Evolutionary conservation across 176 grass and related monocot species (phyloP), one percentile per base, ranked within the genome.

Genomic region (Aegilops tauschii): DNA sequence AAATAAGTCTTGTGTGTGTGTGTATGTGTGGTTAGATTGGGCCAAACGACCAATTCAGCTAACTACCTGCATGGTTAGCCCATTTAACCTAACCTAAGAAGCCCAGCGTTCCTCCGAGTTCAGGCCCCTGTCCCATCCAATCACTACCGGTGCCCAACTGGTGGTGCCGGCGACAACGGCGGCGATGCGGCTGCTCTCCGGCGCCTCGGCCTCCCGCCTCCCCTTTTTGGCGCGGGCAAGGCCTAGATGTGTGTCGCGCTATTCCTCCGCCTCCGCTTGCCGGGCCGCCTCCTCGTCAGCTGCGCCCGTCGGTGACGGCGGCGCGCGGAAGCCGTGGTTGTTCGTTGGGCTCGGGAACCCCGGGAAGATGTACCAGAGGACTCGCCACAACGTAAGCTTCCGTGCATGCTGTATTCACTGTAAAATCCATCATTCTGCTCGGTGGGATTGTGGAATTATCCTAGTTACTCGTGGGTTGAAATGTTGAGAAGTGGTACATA

Each of bases 291-390:
- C 86, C 79, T 86, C 87, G 17, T 89, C 93, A 64, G 71, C 73
- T 32, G 37, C 84, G 34, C 79, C 85, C 40, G 61, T 61, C 42
- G 82, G 64, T 65, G 92, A 87, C 69, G 81, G 83, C 14, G 87
- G 68, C 61, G 27, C 84, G 37, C 85, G 77, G 82, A 99, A 84
- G 85, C 94, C 94, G 20, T 99, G 97, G 97, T 73, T 99, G 28
- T 85, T 99, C 86, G 89, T 96, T 29, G 94, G 94, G 31, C 94
- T 99, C 14, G 97, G 97, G 34, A 99, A 99, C 73, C 97, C 97
- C 12, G 97, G 97, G 3, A 99, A 92, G 90, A 50, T 94, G 77
- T 96, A 96, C 80, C 88, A 90, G 68, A 77, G 94, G 28, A 99
- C 97, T 34, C 92, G 97, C 69, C 94, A 99, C 86, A 99, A 99